These are phyloP conservation scores for Exophiala oligosperma DNA, from an alignment of 2,329 filamentous ascomycete genomes.

Conservation along the genomic window DNA sequence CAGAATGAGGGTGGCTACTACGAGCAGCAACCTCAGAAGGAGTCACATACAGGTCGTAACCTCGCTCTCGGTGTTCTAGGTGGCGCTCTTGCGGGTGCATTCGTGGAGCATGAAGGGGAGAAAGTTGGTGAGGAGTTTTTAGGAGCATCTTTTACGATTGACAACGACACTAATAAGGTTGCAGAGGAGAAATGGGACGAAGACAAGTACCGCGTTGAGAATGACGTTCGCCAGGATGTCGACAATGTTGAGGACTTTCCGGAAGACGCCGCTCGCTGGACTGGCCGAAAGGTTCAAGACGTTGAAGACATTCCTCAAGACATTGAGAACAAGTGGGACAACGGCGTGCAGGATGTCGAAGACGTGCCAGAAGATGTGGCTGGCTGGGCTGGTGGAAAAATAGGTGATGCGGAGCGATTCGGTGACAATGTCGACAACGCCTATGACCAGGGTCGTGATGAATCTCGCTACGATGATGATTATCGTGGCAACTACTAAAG, in stretches of 20 bases:
- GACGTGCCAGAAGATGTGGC: conserved; percentile 39
- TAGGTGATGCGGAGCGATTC: conserved; percentile 46
- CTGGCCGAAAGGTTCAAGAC: conserved; percentile 43
- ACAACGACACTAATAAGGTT: not conserved
- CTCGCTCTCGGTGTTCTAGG: conserved; percentile 42
- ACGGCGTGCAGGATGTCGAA: conserved; percentile 36
- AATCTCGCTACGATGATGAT: conserved; percentile 18
- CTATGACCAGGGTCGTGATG: conserved; percentile 43
- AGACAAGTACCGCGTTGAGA: conserved; percentile 35
- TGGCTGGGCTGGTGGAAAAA: conserved; percentile 41
- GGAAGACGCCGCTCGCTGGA: conserved; percentile 45
- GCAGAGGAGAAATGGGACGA: conserved; percentile 38
- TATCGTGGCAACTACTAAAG: conserved; percentile 1
- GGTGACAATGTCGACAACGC: conserved; percentile 44
- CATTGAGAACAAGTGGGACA: conserved; percentile 37
- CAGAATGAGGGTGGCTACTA: conserved; percentile 24
- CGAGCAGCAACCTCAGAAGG: conserved; percentile 20
- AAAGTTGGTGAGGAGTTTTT: conserved; percentile 38
- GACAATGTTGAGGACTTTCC: conserved; percentile 41
- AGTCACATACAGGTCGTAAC: conserved; percentile 35
- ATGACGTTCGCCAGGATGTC: conserved; percentile 28
- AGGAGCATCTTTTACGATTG: not conserved
- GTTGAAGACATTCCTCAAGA: conserved; percentile 42
- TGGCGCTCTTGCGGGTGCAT: conserved; percentile 44
- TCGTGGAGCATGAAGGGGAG: conserved; percentile 48